A percentile compares a stretch with the other conserved stretches of the same genome.
Conservation (phyloP, 2,329 filamentous ascomycete genomes). For the Xylariaceae sp. region DNA sequence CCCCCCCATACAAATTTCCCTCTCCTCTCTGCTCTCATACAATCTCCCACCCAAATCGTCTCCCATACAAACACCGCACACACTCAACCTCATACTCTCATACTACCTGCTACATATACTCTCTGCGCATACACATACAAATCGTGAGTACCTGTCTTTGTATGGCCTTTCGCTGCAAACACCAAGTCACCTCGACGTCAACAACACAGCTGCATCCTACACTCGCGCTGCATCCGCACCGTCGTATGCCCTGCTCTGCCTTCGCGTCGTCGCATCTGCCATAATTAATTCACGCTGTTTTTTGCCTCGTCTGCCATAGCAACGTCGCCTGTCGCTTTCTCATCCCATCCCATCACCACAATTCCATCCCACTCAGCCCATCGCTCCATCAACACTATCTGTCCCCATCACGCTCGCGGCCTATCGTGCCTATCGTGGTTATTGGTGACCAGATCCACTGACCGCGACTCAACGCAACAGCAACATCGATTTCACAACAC, state of each 20-base stretch:
- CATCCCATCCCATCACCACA: not conserved
- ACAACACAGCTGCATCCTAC: constrained; percentile 11
- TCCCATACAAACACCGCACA: constrained; percentile 46
- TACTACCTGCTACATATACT: constrained; percentile 27
- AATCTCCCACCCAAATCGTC: constrained; percentile 50
- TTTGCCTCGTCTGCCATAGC: constrained; percentile 15
- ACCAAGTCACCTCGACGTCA: constrained; percentile 36
- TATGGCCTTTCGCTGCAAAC: constrained; percentile 37
- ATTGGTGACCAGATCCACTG: constrained; percentile 23
- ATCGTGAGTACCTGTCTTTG: constrained; percentile 49
- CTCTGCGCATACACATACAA: constrained; percentile 24
- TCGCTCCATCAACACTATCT: constrained; percentile 15
- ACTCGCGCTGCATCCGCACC: constrained; percentile 6
- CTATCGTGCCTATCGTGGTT: constrained; percentile 13
- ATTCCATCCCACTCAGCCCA: not conserved
- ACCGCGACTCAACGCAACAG: constrained; percentile 28
- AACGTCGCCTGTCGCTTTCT: not conserved
- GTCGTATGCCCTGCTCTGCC: constrained; percentile 10
- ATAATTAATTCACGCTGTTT: constrained; percentile 3
- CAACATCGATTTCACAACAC: constrained; percentile 33
- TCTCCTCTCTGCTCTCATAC: constrained; percentile 55
- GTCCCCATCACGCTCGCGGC: not conserved
- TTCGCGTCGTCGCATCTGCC: constrained; percentile 2
- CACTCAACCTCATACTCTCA: constrained; percentile 36
- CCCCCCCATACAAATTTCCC: constrained; percentile 51